These are phyloP conservation scores for Coemansia sp. DNA, from an alignment of 192 early-diverging fungal genomes.

Conservation along the genomic window DNA sequence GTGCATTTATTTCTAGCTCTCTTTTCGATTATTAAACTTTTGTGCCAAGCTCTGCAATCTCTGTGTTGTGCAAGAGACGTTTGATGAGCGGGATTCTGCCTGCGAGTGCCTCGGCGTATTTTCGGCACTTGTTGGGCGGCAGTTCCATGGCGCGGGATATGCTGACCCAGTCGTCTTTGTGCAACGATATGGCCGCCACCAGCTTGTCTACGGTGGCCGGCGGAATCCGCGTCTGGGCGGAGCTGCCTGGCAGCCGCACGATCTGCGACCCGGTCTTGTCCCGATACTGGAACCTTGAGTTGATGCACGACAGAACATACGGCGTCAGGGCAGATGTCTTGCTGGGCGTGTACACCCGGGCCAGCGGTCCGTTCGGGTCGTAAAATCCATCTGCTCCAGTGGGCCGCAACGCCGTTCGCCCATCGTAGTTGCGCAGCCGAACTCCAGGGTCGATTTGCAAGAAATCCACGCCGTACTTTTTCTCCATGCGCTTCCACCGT, in stretches of 20 bases:
- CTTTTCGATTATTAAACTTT: conserved; percentile 7
- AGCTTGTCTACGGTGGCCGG: conserved; percentile 28
- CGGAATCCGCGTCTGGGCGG: background rate
- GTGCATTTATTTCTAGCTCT: background rate
- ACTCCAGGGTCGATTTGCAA: conserved; percentile 34
- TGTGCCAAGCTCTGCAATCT: background rate
- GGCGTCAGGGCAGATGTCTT: conserved; percentile 19
- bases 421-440: conserved; percentile 24
- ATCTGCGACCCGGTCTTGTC: background rate
- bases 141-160: conserved; percentile 39
- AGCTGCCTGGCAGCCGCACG: background rate
- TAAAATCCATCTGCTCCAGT: conserved; percentile 36
- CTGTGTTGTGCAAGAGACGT: background rate
- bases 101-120: background rate
- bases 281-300: background rate
- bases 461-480: conserved; percentile 12
- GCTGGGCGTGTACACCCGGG: conserved; percentile 6
- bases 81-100: background rate
- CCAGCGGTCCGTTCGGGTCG: conserved; percentile 23
- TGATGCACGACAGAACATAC: conserved; percentile 22
- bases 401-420: conserved; percentile 31
- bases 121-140: background rate
- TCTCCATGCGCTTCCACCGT: conserved; percentile 26
- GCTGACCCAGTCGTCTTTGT: conserved; percentile 43
- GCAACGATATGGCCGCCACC: conserved; percentile 23